Percentiles rank a stretch among this genome's conserved stretches.
Conservation (phyloP, 352 stramenopile species). For the Pythium guiyangense region DNA sequence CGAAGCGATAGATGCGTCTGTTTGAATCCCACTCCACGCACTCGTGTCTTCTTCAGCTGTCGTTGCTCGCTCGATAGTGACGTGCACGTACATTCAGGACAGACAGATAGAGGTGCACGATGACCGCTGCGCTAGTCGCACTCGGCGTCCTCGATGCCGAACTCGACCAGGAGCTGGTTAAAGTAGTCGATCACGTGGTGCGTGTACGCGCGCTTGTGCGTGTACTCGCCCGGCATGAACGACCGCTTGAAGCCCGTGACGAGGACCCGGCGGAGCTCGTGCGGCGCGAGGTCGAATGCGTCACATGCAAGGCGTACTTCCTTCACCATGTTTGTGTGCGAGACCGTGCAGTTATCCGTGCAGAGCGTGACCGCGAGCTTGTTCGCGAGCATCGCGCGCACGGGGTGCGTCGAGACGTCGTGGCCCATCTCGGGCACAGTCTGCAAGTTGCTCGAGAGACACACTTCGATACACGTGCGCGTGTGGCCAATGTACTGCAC, state of each 20-base stretch:
- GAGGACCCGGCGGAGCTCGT: constrained; percentile 70
- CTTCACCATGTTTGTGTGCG: constrained; percentile 78
- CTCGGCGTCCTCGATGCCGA: constrained; percentile 38
- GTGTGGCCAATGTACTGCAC: constrained; percentile 81
- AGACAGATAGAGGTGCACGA: too few relatives aligned
- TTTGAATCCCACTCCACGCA: too few relatives aligned
- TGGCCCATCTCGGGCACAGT: constrained; percentile 73
- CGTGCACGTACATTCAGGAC: background rate
- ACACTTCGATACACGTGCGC: constrained; percentile 84
- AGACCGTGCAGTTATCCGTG: constrained; percentile 88
- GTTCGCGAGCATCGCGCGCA: constrained; percentile 79
- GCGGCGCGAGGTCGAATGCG: constrained; percentile 66
- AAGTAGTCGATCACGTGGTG: constrained; percentile 86
- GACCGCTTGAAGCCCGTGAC: constrained; percentile 83
- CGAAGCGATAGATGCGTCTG: constrained; percentile 26
- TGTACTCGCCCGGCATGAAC: constrained; percentile 84
- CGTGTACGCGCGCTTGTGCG: constrained; percentile 76
- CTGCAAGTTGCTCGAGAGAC: constrained; percentile 85
- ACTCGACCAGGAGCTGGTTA: constrained; percentile 69
- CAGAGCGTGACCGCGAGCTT: constrained; percentile 79
- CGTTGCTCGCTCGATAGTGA: background rate
- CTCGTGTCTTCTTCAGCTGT: background rate
- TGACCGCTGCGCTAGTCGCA: background rate
- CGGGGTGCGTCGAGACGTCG: constrained; percentile 66
- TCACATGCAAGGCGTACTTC: constrained; percentile 82